phyloP scores from a whole-genome alignment of 2,329 filamentous ascomycete genomes.

The Fusarium sp. region DNA sequence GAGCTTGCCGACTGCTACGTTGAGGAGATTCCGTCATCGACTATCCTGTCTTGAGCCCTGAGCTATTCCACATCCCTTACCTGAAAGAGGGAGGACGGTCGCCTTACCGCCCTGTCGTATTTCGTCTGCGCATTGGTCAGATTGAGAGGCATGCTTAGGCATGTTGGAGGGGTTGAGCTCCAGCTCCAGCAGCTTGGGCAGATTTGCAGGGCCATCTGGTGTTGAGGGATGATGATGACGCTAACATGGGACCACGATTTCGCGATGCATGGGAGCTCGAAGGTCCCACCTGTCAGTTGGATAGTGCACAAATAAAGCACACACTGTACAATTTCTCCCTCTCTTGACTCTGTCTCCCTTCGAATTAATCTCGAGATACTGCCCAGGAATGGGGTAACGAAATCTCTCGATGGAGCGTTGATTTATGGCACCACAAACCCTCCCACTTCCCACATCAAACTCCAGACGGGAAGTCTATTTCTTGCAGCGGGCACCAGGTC shows the following conservation, averaged over 20 bases:
- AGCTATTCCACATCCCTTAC: slow-evolving; percentile 6
- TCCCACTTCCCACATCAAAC: slow-evolving; percentile 8
- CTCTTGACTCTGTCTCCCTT: neutral
- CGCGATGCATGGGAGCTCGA: slow-evolving; percentile 29
- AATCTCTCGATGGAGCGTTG: slow-evolving; percentile 25
- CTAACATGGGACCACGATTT: slow-evolving; percentile 44
- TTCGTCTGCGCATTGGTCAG: slow-evolving; percentile 19
- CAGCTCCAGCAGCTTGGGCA: slow-evolving; percentile 30
- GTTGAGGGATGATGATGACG: slow-evolving; percentile 47
- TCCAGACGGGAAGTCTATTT: slow-evolving; percentile 16
- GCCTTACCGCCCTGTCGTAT: slow-evolving; percentile 27
- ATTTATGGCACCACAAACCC: slow-evolving; percentile 33
- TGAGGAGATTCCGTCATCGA: slow-evolving; percentile 20
- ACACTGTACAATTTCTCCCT: slow-evolving; percentile 19
- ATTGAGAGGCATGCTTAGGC: slow-evolving; percentile 17
- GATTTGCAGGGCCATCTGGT: slow-evolving; percentile 40
- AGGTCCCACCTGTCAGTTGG: slow-evolving; percentile 16
- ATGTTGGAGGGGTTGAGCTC: slow-evolving; percentile 12
- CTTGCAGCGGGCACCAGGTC: neutral
- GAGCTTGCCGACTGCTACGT: slow-evolving; percentile 33
- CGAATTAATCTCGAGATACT: neutral
- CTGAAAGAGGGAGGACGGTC: slow-evolving; percentile 14
- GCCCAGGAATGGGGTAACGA: slow-evolving; percentile 16
- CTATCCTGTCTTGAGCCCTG: neutral
- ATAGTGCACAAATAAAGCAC: neutral